phyloP scores from a whole-genome alignment of 768 basidiomycete species.

The Mycena floridula region DNA sequence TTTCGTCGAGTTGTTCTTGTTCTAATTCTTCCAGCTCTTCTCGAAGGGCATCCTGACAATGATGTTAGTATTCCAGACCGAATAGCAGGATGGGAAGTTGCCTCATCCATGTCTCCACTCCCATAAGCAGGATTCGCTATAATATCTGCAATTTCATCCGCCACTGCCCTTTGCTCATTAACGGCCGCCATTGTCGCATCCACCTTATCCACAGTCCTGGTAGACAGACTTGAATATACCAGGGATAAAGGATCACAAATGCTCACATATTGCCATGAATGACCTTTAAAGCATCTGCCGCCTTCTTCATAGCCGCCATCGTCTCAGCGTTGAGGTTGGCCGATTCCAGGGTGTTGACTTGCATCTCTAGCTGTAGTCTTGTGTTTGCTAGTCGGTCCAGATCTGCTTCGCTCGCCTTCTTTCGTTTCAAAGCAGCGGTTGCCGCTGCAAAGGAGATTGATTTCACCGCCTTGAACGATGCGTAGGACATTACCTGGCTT shows the following conservation, averaged over 20 bases:
- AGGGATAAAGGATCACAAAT: background rate
- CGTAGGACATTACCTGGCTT: constrained; percentile 64
- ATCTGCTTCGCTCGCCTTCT: constrained; percentile 86
- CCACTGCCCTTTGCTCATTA: constrained; percentile 85
- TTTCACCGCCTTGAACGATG: constrained; percentile 1
- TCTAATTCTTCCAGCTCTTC: constrained; percentile 83
- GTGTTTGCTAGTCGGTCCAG: constrained; percentile 81
- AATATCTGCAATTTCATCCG: constrained; percentile 86
- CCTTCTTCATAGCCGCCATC: constrained; percentile 96
- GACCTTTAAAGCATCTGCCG: constrained; percentile 78
- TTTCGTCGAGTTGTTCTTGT: constrained; percentile 80
- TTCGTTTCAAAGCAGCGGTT: constrained; percentile 83
- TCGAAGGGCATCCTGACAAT: constrained; percentile 66
- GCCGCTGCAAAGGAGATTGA: constrained; percentile 51
- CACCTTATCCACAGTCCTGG: constrained; percentile 80
- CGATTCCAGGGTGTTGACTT: constrained; percentile 94
- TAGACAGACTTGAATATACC: background rate
- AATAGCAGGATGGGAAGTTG: constrained; percentile 24
- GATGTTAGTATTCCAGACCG: constrained; percentile 5
- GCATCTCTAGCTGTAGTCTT: constrained; percentile 88
- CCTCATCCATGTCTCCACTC: constrained; percentile 74
- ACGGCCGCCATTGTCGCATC: constrained; percentile 85
- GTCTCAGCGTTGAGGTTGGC: constrained; percentile 98
- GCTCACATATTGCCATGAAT: constrained; percentile 90
- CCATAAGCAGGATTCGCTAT: constrained; percentile 68